Percentiles rank a stretch among this genome's conserved stretches.
Conservation (phyloP, 257 asterid species). For the Salvia splendens region DNA sequence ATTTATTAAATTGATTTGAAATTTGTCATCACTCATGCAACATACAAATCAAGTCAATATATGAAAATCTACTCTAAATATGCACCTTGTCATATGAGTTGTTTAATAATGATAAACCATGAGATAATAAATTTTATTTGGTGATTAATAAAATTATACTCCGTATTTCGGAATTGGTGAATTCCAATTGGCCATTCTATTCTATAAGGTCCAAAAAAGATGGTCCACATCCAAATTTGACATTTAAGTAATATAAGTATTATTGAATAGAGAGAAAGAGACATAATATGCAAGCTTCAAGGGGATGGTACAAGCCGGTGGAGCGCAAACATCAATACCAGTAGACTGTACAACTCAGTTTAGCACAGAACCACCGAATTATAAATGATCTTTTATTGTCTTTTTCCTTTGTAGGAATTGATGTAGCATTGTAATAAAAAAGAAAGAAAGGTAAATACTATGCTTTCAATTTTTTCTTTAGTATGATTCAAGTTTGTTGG, state of each 20-base stretch:
- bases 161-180: too few species aligned
- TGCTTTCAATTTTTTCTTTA: not conserved
- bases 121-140: too few species aligned
- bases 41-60: slow-evolving; percentile 6
- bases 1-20: slow-evolving; percentile 8
- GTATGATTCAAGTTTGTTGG: slow-evolving; percentile 20
- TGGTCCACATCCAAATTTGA: slow-evolving; percentile 1
- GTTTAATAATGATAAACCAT: not conserved
- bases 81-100: not conserved
- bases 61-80: not conserved
- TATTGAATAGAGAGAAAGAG: slow-evolving; percentile 14
- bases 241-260: not conserved
- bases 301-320: slow-evolving; percentile 42
- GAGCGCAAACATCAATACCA: slow-evolving; percentile 43
- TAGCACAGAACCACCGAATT: slow-evolving; percentile 32
- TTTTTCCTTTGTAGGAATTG: slow-evolving; percentile 32
- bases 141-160: too few species aligned
- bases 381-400: slow-evolving; percentile 17
- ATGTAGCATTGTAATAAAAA: slow-evolving; percentile 26
- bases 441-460: not conserved
- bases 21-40: slow-evolving; percentile 14
- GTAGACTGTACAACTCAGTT: slow-evolving; percentile 35
- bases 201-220: not conserved
- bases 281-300: slow-evolving; percentile 30
- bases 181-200: too few species aligned